phyloP scores from a whole-genome alignment of 805 yeast genomes.

The Saccharomyces jurei region DNA sequence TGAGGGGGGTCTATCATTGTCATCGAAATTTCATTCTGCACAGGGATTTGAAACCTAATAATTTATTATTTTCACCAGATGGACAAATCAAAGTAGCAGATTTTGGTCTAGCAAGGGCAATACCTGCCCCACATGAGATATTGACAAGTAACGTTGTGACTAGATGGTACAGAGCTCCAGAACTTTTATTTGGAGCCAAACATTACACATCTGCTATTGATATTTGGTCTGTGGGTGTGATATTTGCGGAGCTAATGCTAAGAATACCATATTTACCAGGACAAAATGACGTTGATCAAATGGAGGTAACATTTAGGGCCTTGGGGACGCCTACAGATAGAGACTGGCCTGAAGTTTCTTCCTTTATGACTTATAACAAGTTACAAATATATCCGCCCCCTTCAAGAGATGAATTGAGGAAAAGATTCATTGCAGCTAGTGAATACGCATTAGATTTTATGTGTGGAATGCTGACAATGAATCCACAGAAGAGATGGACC shows the following conservation, averaged over 20 bases:
- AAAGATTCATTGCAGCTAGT: constrained; percentile 83
- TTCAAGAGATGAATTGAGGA: constrained; percentile 66
- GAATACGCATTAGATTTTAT: constrained; percentile 73
- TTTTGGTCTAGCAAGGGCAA: constrained; percentile 88
- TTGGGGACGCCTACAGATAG: constrained; percentile 92
- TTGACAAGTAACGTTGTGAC: constrained; percentile 94
- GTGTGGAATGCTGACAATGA: constrained; percentile 62
- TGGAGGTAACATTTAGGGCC: constrained; percentile 90
- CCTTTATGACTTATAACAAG: constrained; percentile 68
- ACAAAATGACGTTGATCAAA: constrained; percentile 78
- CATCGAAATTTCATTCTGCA: constrained; percentile 87
- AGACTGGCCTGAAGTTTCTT: constrained; percentile 83
- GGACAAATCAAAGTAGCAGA: constrained; percentile 93
- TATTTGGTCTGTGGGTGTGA: constrained; percentile 93
- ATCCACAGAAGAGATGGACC: constrained; percentile 67
- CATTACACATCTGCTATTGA: constrained; percentile 88
- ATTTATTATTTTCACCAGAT: constrained; percentile 73
- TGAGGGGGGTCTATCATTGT: constrained; percentile 91
- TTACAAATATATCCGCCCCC: constrained; percentile 77
- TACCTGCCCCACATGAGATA: constrained; percentile 67
- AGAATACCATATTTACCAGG: constrained; percentile 95
- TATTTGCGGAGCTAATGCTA: constrained; percentile 92
- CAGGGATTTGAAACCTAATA: constrained; percentile 89
- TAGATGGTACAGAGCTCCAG: constrained; percentile 97
- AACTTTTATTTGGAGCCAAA: constrained; percentile 75